Evolutionary conservation across 1,139 yeast species (phyloP).

Genomic region (Saccharomyces hybrid): DNA sequence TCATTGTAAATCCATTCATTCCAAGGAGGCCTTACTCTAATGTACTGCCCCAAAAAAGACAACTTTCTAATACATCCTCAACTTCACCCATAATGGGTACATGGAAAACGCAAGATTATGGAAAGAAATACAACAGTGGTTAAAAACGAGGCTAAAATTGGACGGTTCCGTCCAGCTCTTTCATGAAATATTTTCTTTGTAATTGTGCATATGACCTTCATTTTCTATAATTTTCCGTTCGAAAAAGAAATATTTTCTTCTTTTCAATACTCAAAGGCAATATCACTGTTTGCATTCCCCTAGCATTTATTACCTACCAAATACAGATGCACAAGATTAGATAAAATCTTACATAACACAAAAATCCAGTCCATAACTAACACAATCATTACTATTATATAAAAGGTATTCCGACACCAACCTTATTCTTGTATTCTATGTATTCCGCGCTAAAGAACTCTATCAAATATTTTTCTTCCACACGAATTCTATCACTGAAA

Average conservation of each 20-base stretch:
- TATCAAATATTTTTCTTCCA: conserved; percentile 59
- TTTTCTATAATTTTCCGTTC: neutral
- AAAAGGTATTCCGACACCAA: conserved; percentile 60
- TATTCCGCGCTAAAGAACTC: conserved; percentile 67
- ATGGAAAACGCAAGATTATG: neutral
- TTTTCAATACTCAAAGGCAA: neutral
- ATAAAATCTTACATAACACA: neutral
- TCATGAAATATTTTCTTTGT: neutral
- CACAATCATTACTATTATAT: conserved; percentile 27
- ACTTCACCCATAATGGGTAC: neutral
- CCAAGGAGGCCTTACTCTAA: conserved; percentile 17
- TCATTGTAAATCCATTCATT: conserved; percentile 21
- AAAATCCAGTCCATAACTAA: neutral
- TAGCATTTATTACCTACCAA: neutral
- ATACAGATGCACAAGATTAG: neutral
- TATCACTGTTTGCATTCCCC: neutral
- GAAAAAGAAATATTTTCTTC: neutral
- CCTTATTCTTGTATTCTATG: conserved; percentile 40
- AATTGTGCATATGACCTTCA: neutral
- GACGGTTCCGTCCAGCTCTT: neutral
- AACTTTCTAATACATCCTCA: conserved; percentile 9
- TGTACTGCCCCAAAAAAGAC: conserved; percentile 22
- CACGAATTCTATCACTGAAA: conserved; percentile 55
- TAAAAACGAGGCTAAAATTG: neutral
- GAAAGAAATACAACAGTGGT: neutral